Percentiles rank a stretch among this genome's conserved stretches.
These are phyloP conservation scores for Juncus effusus DNA, from an alignment of 176 grass and related monocot genomes.

Conservation along the genomic window DNA sequence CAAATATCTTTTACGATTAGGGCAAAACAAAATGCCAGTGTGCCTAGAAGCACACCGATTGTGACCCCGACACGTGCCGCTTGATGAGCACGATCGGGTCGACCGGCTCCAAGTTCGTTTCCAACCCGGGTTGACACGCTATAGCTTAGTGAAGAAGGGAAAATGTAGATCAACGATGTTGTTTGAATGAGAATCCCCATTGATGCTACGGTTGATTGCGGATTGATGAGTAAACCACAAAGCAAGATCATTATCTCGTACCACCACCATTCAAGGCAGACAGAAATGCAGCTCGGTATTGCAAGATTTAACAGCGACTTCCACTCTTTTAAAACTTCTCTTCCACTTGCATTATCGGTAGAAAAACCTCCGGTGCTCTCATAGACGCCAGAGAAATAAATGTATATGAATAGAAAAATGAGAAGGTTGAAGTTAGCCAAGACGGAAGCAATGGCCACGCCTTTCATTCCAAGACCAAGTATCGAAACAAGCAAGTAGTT, in stretches of 20 bases:
- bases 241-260: constrained; percentile 95
- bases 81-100: constrained; percentile 55
- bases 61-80: constrained; percentile 52
- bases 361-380: constrained; percentile 5
- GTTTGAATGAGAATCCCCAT: constrained; percentile 94
- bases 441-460: constrained; percentile 64
- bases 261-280: constrained; percentile 96
- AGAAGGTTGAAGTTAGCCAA: constrained; percentile 81
- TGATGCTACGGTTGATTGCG: constrained; percentile 71
- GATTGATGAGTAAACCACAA: constrained; percentile 68
- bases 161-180: constrained; percentile 86
- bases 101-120: constrained; percentile 63
- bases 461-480: constrained; percentile 66
- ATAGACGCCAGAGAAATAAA: constrained; percentile 51
- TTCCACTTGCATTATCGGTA: constrained; percentile 3
- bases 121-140: constrained; percentile 76
- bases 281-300: constrained; percentile 81
- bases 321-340: constrained; percentile 37
- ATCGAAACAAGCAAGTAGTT: constrained; percentile 53
- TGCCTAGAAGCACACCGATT: constrained; percentile 49
- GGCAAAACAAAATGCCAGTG: constrained; percentile 60
- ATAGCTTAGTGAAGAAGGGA: constrained; percentile 83
- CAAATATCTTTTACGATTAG: constrained; percentile 49
- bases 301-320: constrained; percentile 50
- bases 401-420: constrained; percentile 53